Evolutionary conservation across 768 basidiomycete species (phyloP).

Genomic region (Boletus patriciae): DNA sequence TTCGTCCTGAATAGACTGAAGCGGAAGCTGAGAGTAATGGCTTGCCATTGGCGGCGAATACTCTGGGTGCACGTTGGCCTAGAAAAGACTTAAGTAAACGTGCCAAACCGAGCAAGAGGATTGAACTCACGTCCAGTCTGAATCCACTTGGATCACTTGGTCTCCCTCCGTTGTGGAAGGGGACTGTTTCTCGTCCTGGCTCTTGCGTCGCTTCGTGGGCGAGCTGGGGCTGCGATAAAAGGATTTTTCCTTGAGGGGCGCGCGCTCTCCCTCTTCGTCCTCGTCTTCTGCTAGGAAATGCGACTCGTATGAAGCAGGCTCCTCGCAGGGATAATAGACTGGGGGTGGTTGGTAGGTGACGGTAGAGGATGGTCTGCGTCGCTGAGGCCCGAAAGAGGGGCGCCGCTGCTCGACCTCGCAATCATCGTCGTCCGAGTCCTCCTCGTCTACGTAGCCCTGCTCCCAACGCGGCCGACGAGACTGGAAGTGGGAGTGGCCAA

Average conservation of each 20-base stretch:
- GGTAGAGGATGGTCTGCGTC: slow-evolving; percentile 27
- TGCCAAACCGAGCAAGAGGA: neutral
- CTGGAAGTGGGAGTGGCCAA: slow-evolving; percentile 20
- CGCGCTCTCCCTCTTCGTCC: slow-evolving; percentile 23
- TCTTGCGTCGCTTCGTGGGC: slow-evolving; percentile 13
- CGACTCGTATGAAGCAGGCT: slow-evolving; percentile 33
- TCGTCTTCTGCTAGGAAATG: slow-evolving; percentile 28
- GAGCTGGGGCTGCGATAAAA: slow-evolving; percentile 21
- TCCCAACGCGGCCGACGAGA: slow-evolving; percentile 39
- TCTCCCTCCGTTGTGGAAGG: neutral
- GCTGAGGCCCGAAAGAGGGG: slow-evolving; percentile 21
- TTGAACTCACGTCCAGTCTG: slow-evolving; percentile 36
- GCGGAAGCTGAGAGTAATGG: slow-evolving; percentile 52
- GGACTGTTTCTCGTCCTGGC: slow-evolving; percentile 22
- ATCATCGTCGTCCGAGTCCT: slow-evolving; percentile 32
- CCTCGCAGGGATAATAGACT: slow-evolving; percentile 28
- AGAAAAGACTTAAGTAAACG: slow-evolving; percentile 1
- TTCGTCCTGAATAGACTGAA: slow-evolving; percentile 59
- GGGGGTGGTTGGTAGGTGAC: slow-evolving; percentile 21
- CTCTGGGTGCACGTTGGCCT: slow-evolving; percentile 60
- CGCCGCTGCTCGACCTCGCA: slow-evolving; percentile 15
- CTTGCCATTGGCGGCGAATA: slow-evolving; percentile 61
- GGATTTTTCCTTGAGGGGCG: slow-evolving; percentile 31
- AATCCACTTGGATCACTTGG: slow-evolving; percentile 20
- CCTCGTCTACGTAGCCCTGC: slow-evolving; percentile 29